Evolutionary conservation across 2,329 filamentous ascomycete species (phyloP).

Genomic region (Fusarium camptoceras): DNA sequence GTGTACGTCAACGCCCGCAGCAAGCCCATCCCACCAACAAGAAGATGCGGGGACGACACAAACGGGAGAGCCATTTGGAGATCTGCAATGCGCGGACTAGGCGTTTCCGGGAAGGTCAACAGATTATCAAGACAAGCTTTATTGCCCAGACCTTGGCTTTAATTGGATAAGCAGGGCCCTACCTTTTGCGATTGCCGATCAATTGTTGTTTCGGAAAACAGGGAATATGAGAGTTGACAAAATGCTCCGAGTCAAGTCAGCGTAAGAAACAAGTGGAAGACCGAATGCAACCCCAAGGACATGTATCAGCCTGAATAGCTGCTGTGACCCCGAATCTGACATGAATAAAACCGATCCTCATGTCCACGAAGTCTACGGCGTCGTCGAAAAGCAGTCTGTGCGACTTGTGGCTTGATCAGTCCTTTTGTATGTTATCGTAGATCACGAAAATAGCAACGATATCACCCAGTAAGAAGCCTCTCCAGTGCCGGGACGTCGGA

Average conservation of each 20-base stretch:
- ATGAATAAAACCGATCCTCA: slow-evolving; percentile 12
- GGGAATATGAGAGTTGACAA: slow-evolving; percentile 10
- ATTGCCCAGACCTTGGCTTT: slow-evolving; percentile 12
- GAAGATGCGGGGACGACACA: slow-evolving; percentile 23
- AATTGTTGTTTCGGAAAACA: slow-evolving; percentile 10
- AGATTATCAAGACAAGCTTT: slow-evolving; percentile 18
- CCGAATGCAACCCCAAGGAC: slow-evolving; percentile 23
- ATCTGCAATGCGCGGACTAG: slow-evolving; percentile 32
- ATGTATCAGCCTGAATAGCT: slow-evolving; percentile 20
- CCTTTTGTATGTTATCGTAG: neutral
- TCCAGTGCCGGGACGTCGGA: neutral
- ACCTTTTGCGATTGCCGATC: slow-evolving; percentile 23
- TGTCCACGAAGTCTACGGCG: neutral
- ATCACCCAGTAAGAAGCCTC: neutral
- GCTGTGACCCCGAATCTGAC: slow-evolving; percentile 9
- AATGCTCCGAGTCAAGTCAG: slow-evolving; percentile 11
- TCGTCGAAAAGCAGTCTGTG: slow-evolving; percentile 1
- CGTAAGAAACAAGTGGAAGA: neutral
- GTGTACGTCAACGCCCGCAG: slow-evolving; percentile 25
- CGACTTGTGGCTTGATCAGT: neutral
- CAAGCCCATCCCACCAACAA: slow-evolving; percentile 14
- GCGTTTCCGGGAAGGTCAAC: slow-evolving; percentile 35
- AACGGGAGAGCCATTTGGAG: slow-evolving; percentile 1
- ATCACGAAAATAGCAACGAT: slow-evolving; percentile 14
- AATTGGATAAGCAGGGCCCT: slow-evolving; percentile 22